These are phyloP conservation scores for Aspergillus homomorphus DNA, from an alignment of 495 filamentous ascomycete species.

Conservation along the genomic window DNA sequence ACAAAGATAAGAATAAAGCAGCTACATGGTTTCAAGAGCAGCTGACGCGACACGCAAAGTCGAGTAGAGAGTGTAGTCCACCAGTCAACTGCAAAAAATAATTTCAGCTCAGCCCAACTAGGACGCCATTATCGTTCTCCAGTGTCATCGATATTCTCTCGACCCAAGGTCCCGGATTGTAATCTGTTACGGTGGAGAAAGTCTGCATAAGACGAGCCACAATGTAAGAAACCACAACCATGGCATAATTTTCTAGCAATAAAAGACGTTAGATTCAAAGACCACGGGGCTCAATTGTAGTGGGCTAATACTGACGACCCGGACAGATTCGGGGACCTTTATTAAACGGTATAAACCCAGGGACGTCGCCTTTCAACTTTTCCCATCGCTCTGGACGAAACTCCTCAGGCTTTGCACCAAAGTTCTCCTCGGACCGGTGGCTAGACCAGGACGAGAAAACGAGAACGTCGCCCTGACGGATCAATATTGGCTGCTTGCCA, in stretches of 20 bases:
- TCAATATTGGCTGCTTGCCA: constrained; percentile 39
- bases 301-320: constrained; percentile 17
- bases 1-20: too few relatives aligned
- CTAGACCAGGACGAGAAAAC: constrained; percentile 17
- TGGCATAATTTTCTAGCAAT: constrained; percentile 12
- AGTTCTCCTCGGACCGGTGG: constrained; percentile 17
- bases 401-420: constrained; percentile 27
- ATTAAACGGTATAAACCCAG: constrained; percentile 22
- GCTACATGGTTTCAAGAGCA: too few relatives aligned
- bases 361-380: constrained; percentile 10
- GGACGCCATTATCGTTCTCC: constrained; percentile 23
- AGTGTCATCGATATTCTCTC: constrained; percentile 21
- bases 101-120: not conserved
- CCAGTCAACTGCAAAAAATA: too few relatives aligned
- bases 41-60: too few relatives aligned
- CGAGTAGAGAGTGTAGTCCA: too few relatives aligned
- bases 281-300: not conserved
- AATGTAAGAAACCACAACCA: constrained; percentile 18
- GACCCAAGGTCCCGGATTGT: constrained; percentile 14
- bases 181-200: constrained; percentile 13
- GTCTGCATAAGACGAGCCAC: constrained; percentile 20
- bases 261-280: not conserved
- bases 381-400: constrained; percentile 24
- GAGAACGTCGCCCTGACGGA: constrained; percentile 15
- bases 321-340: constrained; percentile 19